phyloP scores from a whole-genome alignment of 805 yeast genomes.

The Ogataea allantospora region DNA sequence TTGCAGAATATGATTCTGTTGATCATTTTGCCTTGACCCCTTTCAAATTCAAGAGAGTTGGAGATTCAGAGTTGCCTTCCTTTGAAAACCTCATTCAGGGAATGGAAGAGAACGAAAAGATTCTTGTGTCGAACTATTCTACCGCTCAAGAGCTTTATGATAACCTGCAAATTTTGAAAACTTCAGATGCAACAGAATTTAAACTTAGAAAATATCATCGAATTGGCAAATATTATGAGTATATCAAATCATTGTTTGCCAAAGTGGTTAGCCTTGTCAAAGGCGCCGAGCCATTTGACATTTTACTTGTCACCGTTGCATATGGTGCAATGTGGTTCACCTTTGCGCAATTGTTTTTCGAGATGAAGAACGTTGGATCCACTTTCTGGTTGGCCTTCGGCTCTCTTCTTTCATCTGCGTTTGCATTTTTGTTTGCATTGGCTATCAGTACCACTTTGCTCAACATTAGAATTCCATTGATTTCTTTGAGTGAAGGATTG shows the following conservation, averaged over 20 bases:
- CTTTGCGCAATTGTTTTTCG: conserved; percentile 66
- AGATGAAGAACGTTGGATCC: conserved; percentile 77
- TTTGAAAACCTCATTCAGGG: conserved; percentile 40
- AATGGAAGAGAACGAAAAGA: conserved; percentile 41
- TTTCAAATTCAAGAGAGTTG: conserved; percentile 51
- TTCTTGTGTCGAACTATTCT: conserved; percentile 35
- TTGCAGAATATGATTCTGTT: conserved; percentile 38
- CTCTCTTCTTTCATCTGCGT: conserved; percentile 71
- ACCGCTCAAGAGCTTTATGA: conserved; percentile 24
- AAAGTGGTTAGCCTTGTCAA: conserved; percentile 47
- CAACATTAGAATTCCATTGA: conserved; percentile 61
- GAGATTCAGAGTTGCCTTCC: conserved; percentile 40
- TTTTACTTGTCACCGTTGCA: conserved; percentile 73
- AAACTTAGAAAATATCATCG: conserved; percentile 57
- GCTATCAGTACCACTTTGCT: conserved; percentile 56
- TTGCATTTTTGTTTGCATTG: conserved; percentile 81
- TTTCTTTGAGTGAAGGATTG: conserved; percentile 82
- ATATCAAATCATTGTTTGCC: conserved; percentile 39
- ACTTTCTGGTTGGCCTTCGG: conserved; percentile 84
- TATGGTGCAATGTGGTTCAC: conserved; percentile 88
- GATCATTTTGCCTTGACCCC: conserved; percentile 53
- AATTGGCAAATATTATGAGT: conserved; percentile 55
- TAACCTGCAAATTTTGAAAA: conserved; percentile 19
- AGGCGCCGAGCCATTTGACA: conserved; percentile 84
- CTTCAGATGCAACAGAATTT: conserved; percentile 53